A percentile compares a stretch with the other conserved stretches of the same genome.
Conservation (phyloP, 2,329 filamentous ascomycete genomes). For the Alternaria longipes region DNA sequence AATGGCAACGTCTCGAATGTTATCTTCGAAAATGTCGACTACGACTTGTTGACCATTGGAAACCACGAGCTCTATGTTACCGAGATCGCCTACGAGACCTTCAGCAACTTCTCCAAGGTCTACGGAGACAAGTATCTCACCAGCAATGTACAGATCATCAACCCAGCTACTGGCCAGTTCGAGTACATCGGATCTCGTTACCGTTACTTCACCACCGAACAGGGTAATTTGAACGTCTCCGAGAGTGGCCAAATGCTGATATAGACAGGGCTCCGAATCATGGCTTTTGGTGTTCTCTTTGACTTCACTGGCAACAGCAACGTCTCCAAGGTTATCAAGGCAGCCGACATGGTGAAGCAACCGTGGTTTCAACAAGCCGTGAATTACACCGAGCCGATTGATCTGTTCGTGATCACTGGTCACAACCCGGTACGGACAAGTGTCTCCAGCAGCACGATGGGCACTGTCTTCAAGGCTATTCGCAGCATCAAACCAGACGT, state of each 20-base stretch:
- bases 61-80: conserved; percentile 74
- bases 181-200: conserved; percentile 60
- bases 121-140: conserved; percentile 65
- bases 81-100: conserved; percentile 69
- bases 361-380: conserved; percentile 69
- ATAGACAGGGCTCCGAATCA: conserved; percentile 55
- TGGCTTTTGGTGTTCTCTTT: conserved; percentile 63
- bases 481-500: conserved; percentile 64
- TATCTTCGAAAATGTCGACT: conserved; percentile 63
- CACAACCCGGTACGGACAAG: conserved; percentile 67
- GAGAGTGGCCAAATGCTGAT: background rate
- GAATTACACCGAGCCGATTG: conserved; percentile 64
- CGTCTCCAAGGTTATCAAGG: conserved; percentile 67
- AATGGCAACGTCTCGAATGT: conserved; percentile 65
- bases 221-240: conserved; percentile 39
- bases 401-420: conserved; percentile 70
- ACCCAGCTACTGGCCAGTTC: conserved; percentile 54
- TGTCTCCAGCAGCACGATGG: conserved; percentile 57
- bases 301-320: conserved; percentile 67
- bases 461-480: conserved; percentile 66
- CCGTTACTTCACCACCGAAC: conserved; percentile 61
- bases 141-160: conserved; percentile 62
- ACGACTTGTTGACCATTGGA: conserved; percentile 64
- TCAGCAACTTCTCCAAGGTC: conserved; percentile 66
- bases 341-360: conserved; percentile 62